A percentile compares a stretch with the other conserved stretches of the same genome.
These are phyloP conservation scores for Cichorium intybus DNA, from an alignment of 140 eudicot species.

Conservation along the genomic window DNA sequence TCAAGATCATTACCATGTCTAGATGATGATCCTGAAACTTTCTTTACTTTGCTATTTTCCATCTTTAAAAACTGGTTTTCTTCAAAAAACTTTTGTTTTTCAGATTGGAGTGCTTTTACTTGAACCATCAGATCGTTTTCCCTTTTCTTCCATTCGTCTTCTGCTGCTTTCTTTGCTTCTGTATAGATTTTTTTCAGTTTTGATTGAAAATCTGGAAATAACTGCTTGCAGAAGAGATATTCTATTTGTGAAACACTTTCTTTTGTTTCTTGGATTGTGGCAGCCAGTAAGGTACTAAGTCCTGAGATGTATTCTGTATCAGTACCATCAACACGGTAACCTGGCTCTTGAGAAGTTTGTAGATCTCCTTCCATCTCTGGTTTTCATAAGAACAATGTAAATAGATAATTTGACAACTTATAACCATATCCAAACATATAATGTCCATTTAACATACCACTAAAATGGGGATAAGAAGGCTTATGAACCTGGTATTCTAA, in stretches of 20 bases:
- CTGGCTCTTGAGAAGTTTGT: slow-evolving; percentile 26
- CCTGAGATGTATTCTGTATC: slow-evolving; percentile 70
- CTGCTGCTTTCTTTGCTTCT: slow-evolving; percentile 70
- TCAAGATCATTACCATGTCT: slow-evolving; percentile 37
- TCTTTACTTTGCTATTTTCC: slow-evolving; percentile 44
- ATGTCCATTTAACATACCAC: neutral
- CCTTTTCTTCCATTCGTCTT: slow-evolving; percentile 57
- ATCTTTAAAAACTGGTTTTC: slow-evolving; percentile 49
- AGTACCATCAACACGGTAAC: slow-evolving; percentile 39
- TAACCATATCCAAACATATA: neutral
- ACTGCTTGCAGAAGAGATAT: slow-evolving; percentile 78
- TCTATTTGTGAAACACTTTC: slow-evolving; percentile 85
- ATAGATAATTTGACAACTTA: neutral
- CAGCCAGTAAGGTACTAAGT: slow-evolving; percentile 77
- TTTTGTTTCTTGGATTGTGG: slow-evolving; percentile 87
- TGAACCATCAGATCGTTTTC: slow-evolving; percentile 49
- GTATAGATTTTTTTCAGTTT: slow-evolving; percentile 47
- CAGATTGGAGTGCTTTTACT: slow-evolving; percentile 45
- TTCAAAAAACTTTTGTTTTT: slow-evolving; percentile 50
- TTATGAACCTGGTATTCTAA: no score
- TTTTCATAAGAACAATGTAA: slow-evolving; percentile 11
- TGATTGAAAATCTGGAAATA: slow-evolving; percentile 70
- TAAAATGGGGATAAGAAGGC: neutral
- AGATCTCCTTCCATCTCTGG: slow-evolving; percentile 49
- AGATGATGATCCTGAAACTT: slow-evolving; percentile 20